Base-by-base conservation (phyloP, 192 early-diverging fungal genomes). In the Mortierella hygrophila region DNA sequence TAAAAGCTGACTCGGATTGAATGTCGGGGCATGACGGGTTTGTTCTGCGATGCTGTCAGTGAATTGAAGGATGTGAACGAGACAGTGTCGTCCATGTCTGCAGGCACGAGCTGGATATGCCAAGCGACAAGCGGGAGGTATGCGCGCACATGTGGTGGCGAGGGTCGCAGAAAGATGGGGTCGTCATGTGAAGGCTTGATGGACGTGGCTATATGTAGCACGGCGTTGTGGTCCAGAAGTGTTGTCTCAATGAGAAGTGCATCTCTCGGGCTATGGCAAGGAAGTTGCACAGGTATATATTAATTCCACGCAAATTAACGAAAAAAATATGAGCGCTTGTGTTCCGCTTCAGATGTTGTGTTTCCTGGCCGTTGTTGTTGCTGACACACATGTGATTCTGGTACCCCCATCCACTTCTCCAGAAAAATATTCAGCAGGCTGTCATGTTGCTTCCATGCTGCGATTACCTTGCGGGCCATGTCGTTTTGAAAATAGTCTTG, bases 1-100 rank as follows among this genome's bases (percentile, higher is more conserved):
- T 88, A 88, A 70, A 88, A 88, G 29, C 82, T 83, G 78, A 88
- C 87, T n/a, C 87, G 82, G 35, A 88, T 82, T 0, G 82, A 83
- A 44, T 88, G 87, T 70, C 84, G 75, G 11, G 84, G 84, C 84
- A 86, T 81, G 32, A 86, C 79, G 21, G 84, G 84, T 41, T 81
- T 77, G 52, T 80, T 77, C 32, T 88, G 87, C 6, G 87, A 80
- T 6, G 87, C 75, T 21, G 84, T 68, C 71, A 86, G 35, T 21
- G 84, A 86, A 47, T 79, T 79, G 71, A 86, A 86, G 41, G 87
- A 88, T 11, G 87, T 88, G 41, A 88, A 83, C 10, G 87, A 88
- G 16, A 80, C 70, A 7, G 81, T 78, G 69, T 88, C 87, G 21
- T 88, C 87, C n/a, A 88, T 44, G 23, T 88, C 87, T 41, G 81